phyloP scores from a whole-genome alignment of 495 filamentous ascomycete species.

The Penicillium cataractarum region DNA sequence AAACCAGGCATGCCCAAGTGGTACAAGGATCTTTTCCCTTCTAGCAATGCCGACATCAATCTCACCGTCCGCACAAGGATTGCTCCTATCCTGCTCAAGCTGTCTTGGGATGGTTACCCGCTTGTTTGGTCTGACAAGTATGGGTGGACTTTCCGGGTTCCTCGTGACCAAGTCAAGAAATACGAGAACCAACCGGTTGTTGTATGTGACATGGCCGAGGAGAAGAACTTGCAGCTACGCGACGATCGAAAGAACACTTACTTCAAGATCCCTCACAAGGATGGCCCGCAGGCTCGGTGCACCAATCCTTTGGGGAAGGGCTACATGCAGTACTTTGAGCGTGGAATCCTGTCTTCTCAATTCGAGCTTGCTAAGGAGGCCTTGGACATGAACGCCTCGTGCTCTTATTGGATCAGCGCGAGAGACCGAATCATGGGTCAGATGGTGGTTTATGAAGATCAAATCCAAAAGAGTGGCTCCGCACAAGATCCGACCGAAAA shows the following conservation, averaged over 20 bases:
- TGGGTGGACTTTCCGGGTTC: conserved; percentile 90
- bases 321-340: conserved; percentile 90
- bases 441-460: conserved; percentile 84
- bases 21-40: conserved; percentile 89
- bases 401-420: conserved; percentile 98
- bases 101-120: conserved; percentile 89
- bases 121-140: conserved; percentile 90
- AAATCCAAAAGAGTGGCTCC: conserved; percentile 41
- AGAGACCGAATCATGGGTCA: conserved; percentile 89
- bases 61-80: conserved; percentile 88
- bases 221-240: conserved; percentile 62
- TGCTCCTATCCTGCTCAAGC: conserved; percentile 79
- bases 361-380: conserved; percentile 90
- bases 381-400: conserved; percentile 96
- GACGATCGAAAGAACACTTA: conserved; percentile 70
- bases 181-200: conserved; percentile 73
- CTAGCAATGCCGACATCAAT: conserved; percentile 63
- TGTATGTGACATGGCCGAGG: conserved; percentile 75
- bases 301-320: conserved; percentile 85
- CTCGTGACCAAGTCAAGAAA: conserved; percentile 59
- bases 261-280: conserved; percentile 95
- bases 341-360: conserved; percentile 81
- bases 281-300: conserved; percentile 84
- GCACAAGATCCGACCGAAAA: conserved; percentile 22
- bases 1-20: conserved; percentile 92